Evolutionary conservation across 768 basidiomycete species (phyloP).

Genomic region (Hypholoma sublateritium): DNA sequence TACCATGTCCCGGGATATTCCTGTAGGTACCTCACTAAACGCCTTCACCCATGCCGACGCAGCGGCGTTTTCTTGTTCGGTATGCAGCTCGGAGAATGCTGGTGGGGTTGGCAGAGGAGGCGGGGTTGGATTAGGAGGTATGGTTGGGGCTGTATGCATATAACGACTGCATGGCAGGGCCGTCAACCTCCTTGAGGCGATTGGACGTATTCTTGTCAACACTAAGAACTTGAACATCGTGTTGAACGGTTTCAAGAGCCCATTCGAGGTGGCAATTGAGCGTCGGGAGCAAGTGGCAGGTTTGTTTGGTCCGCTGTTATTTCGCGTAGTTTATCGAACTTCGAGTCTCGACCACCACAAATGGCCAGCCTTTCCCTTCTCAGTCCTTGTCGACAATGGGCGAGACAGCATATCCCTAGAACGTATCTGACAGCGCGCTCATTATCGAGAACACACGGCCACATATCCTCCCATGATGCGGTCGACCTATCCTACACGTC

Average conservation of each 20-base stretch:
- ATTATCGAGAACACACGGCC: constrained; percentile 8
- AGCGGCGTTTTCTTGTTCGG: constrained; percentile 26
- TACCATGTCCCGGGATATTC: constrained; percentile 53
- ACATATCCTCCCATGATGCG: constrained; percentile 3
- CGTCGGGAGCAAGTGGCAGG: not conserved
- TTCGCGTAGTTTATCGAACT: not conserved
- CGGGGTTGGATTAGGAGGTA: not conserved
- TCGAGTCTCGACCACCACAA: not conserved
- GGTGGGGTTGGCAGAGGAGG: constrained; percentile 43
- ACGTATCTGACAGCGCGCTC: not conserved
- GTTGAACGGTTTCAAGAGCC: no score
- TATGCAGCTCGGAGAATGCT: constrained; percentile 27
- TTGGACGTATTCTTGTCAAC: not conserved
- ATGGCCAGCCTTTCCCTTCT: constrained; percentile 1
- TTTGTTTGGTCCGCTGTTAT: not conserved
- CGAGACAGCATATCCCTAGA: not conserved
- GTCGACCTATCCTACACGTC: constrained; percentile 23
- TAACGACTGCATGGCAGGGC: not conserved
- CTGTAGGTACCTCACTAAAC: constrained; percentile 32
- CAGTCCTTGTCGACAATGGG: not conserved
- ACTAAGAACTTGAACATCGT: not conserved
- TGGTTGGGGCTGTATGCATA: not conserved
- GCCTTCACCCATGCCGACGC: constrained; percentile 56
- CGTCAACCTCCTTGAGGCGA: not conserved
- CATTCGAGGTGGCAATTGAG: no score